Evolutionary conservation across 768 basidiomycete species (phyloP).

Genomic region (Termitomyces sp.): DNA sequence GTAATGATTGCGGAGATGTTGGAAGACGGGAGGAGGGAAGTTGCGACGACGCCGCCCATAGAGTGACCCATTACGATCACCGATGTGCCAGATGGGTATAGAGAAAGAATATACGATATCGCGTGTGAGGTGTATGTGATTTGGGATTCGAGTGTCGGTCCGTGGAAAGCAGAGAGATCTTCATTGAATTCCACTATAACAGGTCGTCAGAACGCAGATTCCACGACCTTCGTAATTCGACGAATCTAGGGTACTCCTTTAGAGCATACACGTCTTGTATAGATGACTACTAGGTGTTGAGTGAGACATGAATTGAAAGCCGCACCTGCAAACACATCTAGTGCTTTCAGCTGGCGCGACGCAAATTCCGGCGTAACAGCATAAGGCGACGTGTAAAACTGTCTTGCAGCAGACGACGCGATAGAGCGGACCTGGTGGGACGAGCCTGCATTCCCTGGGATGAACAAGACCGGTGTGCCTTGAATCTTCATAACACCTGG

Average conservation of each 20-base stretch:
- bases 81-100: constrained; percentile 60
- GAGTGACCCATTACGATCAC: constrained; percentile 90
- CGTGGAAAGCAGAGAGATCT: constrained; percentile 94
- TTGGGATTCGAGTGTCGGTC: constrained; percentile 81
- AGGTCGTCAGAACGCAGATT: neutral
- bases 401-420: constrained; percentile 84
- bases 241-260: neutral
- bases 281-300: neutral
- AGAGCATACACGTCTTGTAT: neutral
- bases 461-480: constrained; percentile 89
- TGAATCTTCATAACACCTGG: constrained; percentile 7
- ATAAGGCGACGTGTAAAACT: constrained; percentile 67
- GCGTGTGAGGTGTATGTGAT: constrained; percentile 69
- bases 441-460: constrained; percentile 96
- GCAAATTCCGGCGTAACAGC: constrained; percentile 50
- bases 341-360: constrained; percentile 42
- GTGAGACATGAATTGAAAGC: neutral
- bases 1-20: constrained; percentile 81
- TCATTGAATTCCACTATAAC: constrained; percentile 90
- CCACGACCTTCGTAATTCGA: too few species aligned
- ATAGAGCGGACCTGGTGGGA: constrained; percentile 93
- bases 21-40: constrained; percentile 65
- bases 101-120: constrained; percentile 73
- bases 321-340: constrained; percentile 89
- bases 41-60: constrained; percentile 95